Evolutionary conservation across 2,329 filamentous ascomycete genomes (phyloP).

Genomic region (Arthrobotrys entomopaga): DNA sequence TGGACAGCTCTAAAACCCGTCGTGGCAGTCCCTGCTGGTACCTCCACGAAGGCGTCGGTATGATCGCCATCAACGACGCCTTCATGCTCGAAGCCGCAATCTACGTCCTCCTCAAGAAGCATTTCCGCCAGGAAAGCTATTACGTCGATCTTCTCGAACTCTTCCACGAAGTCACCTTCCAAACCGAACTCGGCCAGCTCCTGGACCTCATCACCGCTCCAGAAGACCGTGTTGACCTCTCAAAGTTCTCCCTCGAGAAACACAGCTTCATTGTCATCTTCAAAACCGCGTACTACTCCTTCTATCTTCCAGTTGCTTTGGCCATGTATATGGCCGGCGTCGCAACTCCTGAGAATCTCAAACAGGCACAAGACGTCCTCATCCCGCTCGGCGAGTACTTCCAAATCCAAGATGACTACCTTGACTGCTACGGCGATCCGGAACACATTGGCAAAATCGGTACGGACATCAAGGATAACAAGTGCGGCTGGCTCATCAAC

Average conservation of each 20-base stretch:
- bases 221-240: constrained; percentile 89
- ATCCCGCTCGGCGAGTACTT: constrained; percentile 99
- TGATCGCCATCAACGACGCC: constrained; percentile 97
- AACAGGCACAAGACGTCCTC: constrained; percentile 87
- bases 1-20: constrained; percentile 95
- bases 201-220: constrained; percentile 96
- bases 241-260: constrained; percentile 95
- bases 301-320: constrained; percentile 95
- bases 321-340: constrained; percentile 85
- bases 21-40: constrained; percentile 98
- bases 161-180: constrained; percentile 90
- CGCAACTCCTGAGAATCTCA: constrained; percentile 87
- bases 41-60: constrained; percentile 76
- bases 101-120: constrained; percentile 90
- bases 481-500: constrained; percentile 99
- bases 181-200: constrained; percentile 94
- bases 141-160: constrained; percentile 94
- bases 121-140: constrained; percentile 85
- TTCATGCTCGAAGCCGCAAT: constrained; percentile 94
- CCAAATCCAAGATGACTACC: constrained; percentile 98
- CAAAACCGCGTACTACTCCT: constrained; percentile 99
- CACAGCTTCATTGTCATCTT: constrained; percentile 99
- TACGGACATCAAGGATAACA: constrained; percentile 99
- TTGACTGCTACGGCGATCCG: constrained; percentile 95
- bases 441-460: constrained; percentile 97